Base-by-base conservation (phyloP, 345 rosid species). In the Citrus glauca region DNA sequence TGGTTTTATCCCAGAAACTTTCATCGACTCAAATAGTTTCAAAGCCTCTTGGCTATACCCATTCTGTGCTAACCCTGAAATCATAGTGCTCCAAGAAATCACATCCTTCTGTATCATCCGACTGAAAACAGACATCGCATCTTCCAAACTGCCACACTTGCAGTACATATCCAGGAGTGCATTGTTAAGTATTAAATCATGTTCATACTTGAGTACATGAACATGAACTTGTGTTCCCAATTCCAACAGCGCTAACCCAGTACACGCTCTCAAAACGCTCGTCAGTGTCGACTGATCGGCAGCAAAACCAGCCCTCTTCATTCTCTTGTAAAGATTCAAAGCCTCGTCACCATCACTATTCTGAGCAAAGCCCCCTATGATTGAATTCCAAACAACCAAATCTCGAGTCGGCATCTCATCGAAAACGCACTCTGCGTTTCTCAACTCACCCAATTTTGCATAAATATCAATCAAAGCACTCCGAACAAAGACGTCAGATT, bases 81-180 rank as follows among this genome's bases (percentile, higher is more conserved):
- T 89, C 93, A 92, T 88, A 24, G 94, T 92, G 82, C 97, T 92
- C 93, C 94, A 91, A 50, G 97, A 85, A 71, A 92, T 82, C 69
- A 92, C 94, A 81, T 90, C 93, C 83, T 79, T 90, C 71, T 84
- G 86, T 33, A 64, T 77, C 93, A 89, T 89, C 64, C 86, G 68
- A 42, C 6, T 53, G 19, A 91, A 91, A 79, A 91, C 73, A 55
- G 56, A 38, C 2, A 77, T 76, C 20, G 92, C 92, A 87, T 90
- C 93, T n/a, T 87, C 90, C 81, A 88, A 81, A 66, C 92, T 77
- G 38, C 96, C 92, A 76, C 91, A 91, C 61, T 90, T 91, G 80
- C 96, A 90, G 50, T 90, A 90, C 96, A 90, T 91, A 80, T 91
- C 96, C 42, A 91, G 72, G 3, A 91, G 92, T 10, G 96, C 92